These are phyloP conservation scores for Arctostaphylos glauca DNA, from an alignment of 148 eudicot species.

Conservation along the genomic window DNA sequence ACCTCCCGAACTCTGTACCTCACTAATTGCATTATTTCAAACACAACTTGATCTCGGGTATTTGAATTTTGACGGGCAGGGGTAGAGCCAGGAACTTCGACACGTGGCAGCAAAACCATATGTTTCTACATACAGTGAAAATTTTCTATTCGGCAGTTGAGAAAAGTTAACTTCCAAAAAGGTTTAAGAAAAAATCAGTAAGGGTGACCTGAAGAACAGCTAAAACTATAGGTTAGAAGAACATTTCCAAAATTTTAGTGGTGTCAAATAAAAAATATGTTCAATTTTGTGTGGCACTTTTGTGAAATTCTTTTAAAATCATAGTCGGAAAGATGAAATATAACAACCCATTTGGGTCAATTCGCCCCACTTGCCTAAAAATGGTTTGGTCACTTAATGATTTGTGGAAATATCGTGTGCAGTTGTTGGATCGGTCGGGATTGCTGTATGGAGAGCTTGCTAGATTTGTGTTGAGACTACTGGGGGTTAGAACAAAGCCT, in stretches of 20 bases:
- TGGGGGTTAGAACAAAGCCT: constrained; percentile 66
- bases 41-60: background rate
- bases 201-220: background rate
- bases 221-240: background rate
- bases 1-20: background rate
- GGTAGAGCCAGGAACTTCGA: background rate
- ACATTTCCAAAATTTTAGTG: background rate
- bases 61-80: background rate
- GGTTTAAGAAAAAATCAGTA: background rate
- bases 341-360: background rate
- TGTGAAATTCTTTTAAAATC: background rate
- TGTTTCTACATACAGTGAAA: background rate
- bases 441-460: constrained; percentile 91
- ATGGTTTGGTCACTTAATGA: background rate
- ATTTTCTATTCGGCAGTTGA: background rate
- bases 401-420: constrained; percentile 20
- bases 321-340: background rate
- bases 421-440: constrained; percentile 90
- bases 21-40: background rate
- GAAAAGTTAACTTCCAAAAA: background rate
- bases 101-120: background rate
- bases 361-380: background rate
- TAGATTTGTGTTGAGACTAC: constrained; percentile 74
- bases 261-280: background rate
- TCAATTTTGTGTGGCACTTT: background rate